These are phyloP conservation scores for Alternaria sp. DNA, from an alignment of 2,329 filamentous ascomycete genomes.

Conservation along the genomic window DNA sequence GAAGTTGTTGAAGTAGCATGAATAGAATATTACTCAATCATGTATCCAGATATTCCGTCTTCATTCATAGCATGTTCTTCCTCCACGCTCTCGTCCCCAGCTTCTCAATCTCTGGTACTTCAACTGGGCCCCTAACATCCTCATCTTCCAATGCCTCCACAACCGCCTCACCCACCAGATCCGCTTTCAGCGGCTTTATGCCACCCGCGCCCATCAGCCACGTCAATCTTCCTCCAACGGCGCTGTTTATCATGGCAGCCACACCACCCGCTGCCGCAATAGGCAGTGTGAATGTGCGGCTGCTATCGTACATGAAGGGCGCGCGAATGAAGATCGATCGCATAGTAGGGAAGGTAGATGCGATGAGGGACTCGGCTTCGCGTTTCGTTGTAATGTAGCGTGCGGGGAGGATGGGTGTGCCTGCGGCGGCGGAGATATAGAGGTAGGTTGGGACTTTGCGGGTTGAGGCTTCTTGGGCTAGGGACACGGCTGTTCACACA, in stretches of 20 bases:
- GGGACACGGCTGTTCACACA: constrained; percentile 66
- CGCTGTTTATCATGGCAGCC: constrained; percentile 76
- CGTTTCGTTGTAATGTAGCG: constrained; percentile 92
- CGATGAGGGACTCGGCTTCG: constrained; percentile 81
- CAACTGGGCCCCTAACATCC: constrained; percentile 74
- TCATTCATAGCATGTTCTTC: constrained; percentile 76
- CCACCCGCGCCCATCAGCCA: constrained; percentile 81
- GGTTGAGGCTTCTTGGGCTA: constrained; percentile 76
- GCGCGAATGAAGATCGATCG: constrained; percentile 83
- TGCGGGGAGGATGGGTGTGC: constrained; percentile 80
- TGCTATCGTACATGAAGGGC: constrained; percentile 87
- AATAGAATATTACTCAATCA: neutral
- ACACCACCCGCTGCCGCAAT: constrained; percentile 79
- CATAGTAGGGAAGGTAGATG: constrained; percentile 74
- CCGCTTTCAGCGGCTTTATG: constrained; percentile 85
- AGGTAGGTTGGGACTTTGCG: constrained; percentile 74
- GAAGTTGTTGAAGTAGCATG: neutral
- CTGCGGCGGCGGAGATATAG: constrained; percentile 87
- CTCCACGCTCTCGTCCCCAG: constrained; percentile 86
- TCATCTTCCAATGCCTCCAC: constrained; percentile 85
- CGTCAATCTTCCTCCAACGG: constrained; percentile 77
- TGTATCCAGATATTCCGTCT: neutral
- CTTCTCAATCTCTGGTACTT: constrained; percentile 79
- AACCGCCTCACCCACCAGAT: constrained; percentile 85
- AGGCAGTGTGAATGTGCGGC: constrained; percentile 80